Evolutionary conservation across 768 basidiomycete species (phyloP), one percentile per base, ranked within the genome.

Genomic region (Hericium rajendrae): DNA sequence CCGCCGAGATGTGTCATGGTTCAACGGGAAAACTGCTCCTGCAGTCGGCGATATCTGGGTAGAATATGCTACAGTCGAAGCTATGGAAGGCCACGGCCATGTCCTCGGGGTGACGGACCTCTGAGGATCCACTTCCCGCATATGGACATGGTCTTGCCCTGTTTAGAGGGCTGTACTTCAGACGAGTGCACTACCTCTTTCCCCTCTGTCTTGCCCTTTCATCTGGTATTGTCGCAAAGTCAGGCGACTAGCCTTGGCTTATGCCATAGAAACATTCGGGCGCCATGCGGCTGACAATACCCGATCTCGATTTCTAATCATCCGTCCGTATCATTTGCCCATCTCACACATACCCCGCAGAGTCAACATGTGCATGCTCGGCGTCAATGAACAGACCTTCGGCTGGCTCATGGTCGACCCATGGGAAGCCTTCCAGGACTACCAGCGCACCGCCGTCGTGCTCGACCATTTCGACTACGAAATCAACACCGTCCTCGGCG

Each of bases 351-450:
- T 51, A 38, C 39, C 58, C 65, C 56, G 61, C 67, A 91, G 91
- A 60, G 87, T 88, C 55, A 82, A 82, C 64, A 93, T 92, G 89
- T 93, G 91, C 73, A 86, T 81, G 53, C 79, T 94, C 38, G 95
- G 24, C 49, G 49, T 91, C 11, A 84, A 92, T 38, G 88, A 94
- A 68, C 85, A 94, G 67, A 93, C 94, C 2, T 86, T 86, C 48
- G 81, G 84, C 20, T 97, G 92, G 92, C 78, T 99, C 48, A 97
- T 97, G 94, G 88, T 97, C 48, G 97, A 99, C 68, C 78, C 93
- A 18, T 99, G 94, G 94, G 97, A 99, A 72, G 93, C 94, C 13
- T 87, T 91, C 69, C 94, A 93, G 71, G 76, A 82, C 50, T 99
- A 99, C 75, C 90, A 93, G 67, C 88, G 94, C 60, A 99, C 97